phyloP scores from a whole-genome alignment of 139 green algal species.

The Micractinium conductrix region DNA sequence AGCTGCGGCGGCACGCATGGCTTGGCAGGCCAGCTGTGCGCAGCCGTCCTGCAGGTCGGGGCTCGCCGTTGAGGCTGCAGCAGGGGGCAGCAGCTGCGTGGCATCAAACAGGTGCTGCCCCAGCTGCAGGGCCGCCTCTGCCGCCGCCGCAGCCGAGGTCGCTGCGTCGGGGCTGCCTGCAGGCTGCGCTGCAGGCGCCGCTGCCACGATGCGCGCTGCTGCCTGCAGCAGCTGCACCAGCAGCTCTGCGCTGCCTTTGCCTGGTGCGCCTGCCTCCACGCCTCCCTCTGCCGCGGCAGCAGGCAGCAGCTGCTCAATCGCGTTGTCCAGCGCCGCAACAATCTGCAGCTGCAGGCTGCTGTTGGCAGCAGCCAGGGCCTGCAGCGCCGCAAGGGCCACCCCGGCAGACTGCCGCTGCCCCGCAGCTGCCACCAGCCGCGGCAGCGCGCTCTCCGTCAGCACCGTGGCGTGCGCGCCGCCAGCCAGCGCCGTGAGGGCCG shows the following conservation, averaged over 20 bases:
- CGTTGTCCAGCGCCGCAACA: constrained; percentile 2
- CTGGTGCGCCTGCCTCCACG: not conserved
- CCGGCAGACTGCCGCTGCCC: not conserved
- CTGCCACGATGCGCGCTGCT: not conserved
- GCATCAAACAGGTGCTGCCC: constrained; percentile 20
- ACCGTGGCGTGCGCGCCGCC: not conserved
- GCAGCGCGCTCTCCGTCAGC: not conserved
- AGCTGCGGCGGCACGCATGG: not conserved
- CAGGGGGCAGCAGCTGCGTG: not conserved
- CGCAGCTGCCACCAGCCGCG: not conserved
- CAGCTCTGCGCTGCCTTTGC: not conserved
- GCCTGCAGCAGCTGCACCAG: constrained; percentile 26
- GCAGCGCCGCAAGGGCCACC: not conserved
- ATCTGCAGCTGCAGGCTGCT: not conserved
- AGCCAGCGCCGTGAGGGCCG: constrained; percentile 5
- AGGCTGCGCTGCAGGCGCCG: not conserved
- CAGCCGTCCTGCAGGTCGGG: not conserved
- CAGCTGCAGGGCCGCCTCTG: not conserved
- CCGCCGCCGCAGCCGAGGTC: not conserved
- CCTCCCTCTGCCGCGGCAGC: not conserved
- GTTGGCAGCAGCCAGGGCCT: constrained; percentile 5
- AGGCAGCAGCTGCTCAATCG: constrained; percentile 14
- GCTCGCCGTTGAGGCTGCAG: not conserved
- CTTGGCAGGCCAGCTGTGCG: constrained; percentile 14
- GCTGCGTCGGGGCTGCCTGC: not conserved